Evolutionary conservation across 2,329 filamentous ascomycete genomes (phyloP).

Genomic region (Incumbomyces delicatus): DNA sequence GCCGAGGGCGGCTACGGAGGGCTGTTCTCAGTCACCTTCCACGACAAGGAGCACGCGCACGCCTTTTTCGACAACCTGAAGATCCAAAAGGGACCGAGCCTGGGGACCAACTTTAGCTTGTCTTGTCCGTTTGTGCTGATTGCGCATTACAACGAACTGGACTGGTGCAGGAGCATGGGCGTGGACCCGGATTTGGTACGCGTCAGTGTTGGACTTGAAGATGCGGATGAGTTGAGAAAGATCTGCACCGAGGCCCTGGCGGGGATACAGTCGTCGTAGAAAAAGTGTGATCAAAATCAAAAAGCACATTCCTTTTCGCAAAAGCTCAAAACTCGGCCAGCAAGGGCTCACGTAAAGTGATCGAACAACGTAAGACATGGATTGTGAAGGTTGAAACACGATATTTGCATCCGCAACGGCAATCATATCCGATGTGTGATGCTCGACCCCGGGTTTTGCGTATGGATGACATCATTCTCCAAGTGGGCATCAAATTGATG

Average conservation of each 20-base stretch:
- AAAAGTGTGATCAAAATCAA: not conserved
- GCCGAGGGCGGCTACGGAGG: slow-evolving; percentile 78
- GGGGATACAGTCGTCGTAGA: slow-evolving; percentile 27
- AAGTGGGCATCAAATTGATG: too few species aligned
- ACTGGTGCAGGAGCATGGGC: slow-evolving; percentile 74
- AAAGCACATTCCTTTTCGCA: too few species aligned
- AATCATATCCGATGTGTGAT: too few species aligned
- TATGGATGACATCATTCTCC: too few species aligned
- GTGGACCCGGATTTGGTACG: slow-evolving; percentile 72
- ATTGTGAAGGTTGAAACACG: too few species aligned
- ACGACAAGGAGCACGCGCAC: slow-evolving; percentile 58
- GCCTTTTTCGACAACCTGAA: slow-evolving; percentile 78
- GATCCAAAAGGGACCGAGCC: slow-evolving; percentile 83
- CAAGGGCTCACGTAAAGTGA: not conserved
- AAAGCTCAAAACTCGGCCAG: too few species aligned
- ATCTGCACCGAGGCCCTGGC: slow-evolving; percentile 62
- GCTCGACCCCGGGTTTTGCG: too few species aligned
- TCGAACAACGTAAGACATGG: too few species aligned
- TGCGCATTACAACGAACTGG: slow-evolving; percentile 81
- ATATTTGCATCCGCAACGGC: too few species aligned
- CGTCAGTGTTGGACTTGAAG: slow-evolving; percentile 84
- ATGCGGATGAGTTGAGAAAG: slow-evolving; percentile 53
- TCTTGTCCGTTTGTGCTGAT: slow-evolving; percentile 82
- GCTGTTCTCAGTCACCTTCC: slow-evolving; percentile 74
- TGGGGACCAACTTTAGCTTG: slow-evolving; percentile 94